Evolutionary conservation across 768 basidiomycete genomes (phyloP), one percentile per base, ranked within the genome.

Genomic region (Chalciporus chontae): DNA sequence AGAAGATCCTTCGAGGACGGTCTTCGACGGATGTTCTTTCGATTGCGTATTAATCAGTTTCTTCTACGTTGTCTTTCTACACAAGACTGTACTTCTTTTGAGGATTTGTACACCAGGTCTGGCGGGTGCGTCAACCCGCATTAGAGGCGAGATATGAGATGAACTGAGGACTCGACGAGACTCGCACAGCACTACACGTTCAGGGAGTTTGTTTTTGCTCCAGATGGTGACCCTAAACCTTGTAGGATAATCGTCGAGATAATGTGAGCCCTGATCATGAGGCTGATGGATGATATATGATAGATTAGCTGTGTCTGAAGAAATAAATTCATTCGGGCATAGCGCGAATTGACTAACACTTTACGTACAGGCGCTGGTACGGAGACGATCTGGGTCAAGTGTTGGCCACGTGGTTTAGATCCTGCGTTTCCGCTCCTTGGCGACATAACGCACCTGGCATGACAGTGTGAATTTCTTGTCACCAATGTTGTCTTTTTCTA

Each of bases 401-500:
- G 13, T 6, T 23, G 6, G 37, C 52, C 66, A 66, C 65, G 65
- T 66, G 66, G 66, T 48, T 48, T 32, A n/a, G 40, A 19, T 31
- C n/a, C 40, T 39, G 21, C 47, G 47, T 19, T 51, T 34, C 53
- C 29, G 29, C 44, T 43, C 27, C 18, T 50, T 52, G 36, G 50
- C 53, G 56, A 50, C 47, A 47, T 56, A 60, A 57, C 54, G 55
- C 48, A 55, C 32, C 39, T 59, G 8, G 34, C 5, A 36, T 62
- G 61, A 65, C 63, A 43, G 63, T 64, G 62, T 57, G 64, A 65
- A 67, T 54, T 52, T 51, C 10, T 2, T 55, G 61, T 59, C 66
- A 66, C 6, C 31, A 40, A 44, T 23, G 51, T 55, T 34, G 57
- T 29, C 36, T 38, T 47, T 38, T 63, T 62, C 65, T 67, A 56